A percentile compares a stretch with the other conserved stretches of the same genome.
phyloP scores from a whole-genome alignment of 2,329 filamentous ascomycete species.

The Rhinocladiella similis region DNA sequence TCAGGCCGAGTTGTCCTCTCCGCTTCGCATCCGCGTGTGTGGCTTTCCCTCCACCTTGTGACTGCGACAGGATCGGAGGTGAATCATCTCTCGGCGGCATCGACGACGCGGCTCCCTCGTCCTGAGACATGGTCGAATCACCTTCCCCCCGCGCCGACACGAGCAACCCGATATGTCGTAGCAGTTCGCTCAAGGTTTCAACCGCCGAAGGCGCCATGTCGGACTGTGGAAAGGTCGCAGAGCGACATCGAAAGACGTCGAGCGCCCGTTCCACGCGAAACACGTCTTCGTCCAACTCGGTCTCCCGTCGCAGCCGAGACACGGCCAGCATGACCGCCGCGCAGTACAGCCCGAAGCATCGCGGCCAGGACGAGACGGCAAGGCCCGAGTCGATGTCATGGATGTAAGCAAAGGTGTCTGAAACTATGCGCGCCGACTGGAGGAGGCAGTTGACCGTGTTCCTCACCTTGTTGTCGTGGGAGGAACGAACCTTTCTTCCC shows the following conservation, averaged over 20 bases:
- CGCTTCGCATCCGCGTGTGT: too few species aligned
- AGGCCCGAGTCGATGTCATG: conserved; percentile 9
- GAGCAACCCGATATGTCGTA: too few species aligned
- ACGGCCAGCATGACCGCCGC: conserved; percentile 17
- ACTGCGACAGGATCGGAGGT: too few species aligned
- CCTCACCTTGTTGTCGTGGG: conserved; percentile 2
- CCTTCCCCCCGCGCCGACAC: too few species aligned
- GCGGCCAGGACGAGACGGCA: conserved; percentile 17
- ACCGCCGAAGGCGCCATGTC: too few species aligned
- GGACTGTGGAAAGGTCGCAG: background rate
- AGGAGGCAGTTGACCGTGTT: conserved; percentile 11
- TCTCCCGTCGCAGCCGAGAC: conserved; percentile 17
- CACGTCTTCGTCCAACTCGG: conserved; percentile 14
- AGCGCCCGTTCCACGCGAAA: conserved; percentile 10
- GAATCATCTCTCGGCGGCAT: too few species aligned
- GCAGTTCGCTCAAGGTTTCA: too few species aligned
- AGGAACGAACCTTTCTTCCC: background rate
- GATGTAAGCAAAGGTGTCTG: conserved; percentile 18
- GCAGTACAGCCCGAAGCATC: conserved; percentile 21
- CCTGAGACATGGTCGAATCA: too few species aligned
- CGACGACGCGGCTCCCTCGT: too few species aligned
- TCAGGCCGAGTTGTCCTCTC: too few species aligned
- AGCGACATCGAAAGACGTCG: conserved; percentile 10
- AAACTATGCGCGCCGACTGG: conserved; percentile 11
- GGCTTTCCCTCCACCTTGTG: too few species aligned